These are phyloP conservation scores for Suillus brevipes DNA, from an alignment of 768 basidiomycete genomes.

Conservation along the genomic window DNA sequence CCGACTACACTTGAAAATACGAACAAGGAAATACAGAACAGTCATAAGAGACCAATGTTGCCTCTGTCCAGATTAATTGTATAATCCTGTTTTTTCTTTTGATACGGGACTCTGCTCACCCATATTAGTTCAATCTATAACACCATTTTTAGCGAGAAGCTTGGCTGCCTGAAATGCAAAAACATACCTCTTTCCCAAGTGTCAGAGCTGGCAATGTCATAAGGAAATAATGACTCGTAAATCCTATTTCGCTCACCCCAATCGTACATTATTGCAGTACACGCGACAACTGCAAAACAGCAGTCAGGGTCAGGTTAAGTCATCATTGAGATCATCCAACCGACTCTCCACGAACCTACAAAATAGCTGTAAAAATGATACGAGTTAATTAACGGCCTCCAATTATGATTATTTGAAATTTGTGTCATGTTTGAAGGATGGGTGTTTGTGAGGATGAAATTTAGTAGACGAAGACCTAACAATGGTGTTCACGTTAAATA, in stretches of 20 bases:
- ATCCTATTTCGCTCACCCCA: not conserved
- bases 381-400: not conserved
- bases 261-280: not conserved
- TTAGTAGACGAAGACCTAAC: not conserved
- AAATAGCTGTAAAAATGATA: not conserved
- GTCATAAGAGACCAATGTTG: not conserved
- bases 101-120: not conserved
- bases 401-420: not conserved
- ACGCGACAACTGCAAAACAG: not conserved
- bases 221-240: not conserved
- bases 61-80: not conserved
- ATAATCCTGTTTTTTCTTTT: not conserved
- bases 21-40: not conserved
- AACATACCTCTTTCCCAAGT: not conserved
- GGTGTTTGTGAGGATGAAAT: not conserved
- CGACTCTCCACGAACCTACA: not conserved
- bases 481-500: not conserved
- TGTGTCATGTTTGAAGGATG: not conserved
- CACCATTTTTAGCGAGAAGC: not conserved
- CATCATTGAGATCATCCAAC: not conserved
- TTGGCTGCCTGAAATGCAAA: not conserved
- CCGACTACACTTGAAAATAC: not conserved
- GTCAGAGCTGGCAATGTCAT: not conserved
- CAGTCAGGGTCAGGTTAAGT: not conserved
- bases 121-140: not conserved